These are phyloP conservation scores for Verticillium nonalfalfae DNA, from an alignment of 2,329 filamentous ascomycete species.

Conservation along the genomic window DNA sequence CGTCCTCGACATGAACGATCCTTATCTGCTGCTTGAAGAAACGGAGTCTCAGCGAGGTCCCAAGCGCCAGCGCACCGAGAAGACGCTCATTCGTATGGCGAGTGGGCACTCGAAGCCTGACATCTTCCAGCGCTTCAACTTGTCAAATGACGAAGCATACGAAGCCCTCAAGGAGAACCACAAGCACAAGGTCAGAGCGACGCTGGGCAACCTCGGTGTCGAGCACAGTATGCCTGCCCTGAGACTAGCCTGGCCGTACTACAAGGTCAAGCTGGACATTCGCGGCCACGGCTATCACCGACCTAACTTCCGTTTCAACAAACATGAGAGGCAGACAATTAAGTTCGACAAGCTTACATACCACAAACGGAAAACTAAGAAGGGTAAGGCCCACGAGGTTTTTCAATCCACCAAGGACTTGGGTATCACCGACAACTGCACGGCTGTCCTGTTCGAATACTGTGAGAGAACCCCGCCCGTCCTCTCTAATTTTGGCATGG, in stretches of 20 bases:
- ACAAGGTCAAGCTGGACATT: conserved; percentile 74
- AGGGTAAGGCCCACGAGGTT: conserved; percentile 71
- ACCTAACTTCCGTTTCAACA: conserved; percentile 68
- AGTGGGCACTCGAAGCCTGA: conserved; percentile 66
- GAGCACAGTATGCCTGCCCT: conserved; percentile 91
- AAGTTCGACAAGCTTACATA: conserved; percentile 65
- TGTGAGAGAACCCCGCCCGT: conserved; percentile 90
- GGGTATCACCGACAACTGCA: conserved; percentile 82
- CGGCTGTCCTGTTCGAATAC: conserved; percentile 85
- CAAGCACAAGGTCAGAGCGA: conserved; percentile 90
- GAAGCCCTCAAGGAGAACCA: conserved; percentile 95
- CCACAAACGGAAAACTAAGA: conserved; percentile 76
- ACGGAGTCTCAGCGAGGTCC: conserved; percentile 56
- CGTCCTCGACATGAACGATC: conserved; percentile 81
- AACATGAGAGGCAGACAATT: conserved; percentile 59
- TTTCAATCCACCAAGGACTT: conserved; percentile 78
- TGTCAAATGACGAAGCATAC: conserved; percentile 94
- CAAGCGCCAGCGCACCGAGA: conserved; percentile 51
- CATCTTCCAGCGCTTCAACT: conserved; percentile 80
- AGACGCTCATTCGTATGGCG: conserved; percentile 59
- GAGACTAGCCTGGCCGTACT: conserved; percentile 92
- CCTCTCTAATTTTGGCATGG: conserved; percentile 96
- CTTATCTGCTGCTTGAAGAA: conserved; percentile 77
- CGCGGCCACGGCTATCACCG: conserved; percentile 79
- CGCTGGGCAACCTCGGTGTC: conserved; percentile 82